These are phyloP conservation scores for Aspergillus viridinutans DNA, from an alignment of 2,329 filamentous ascomycete species.

Conservation along the genomic window DNA sequence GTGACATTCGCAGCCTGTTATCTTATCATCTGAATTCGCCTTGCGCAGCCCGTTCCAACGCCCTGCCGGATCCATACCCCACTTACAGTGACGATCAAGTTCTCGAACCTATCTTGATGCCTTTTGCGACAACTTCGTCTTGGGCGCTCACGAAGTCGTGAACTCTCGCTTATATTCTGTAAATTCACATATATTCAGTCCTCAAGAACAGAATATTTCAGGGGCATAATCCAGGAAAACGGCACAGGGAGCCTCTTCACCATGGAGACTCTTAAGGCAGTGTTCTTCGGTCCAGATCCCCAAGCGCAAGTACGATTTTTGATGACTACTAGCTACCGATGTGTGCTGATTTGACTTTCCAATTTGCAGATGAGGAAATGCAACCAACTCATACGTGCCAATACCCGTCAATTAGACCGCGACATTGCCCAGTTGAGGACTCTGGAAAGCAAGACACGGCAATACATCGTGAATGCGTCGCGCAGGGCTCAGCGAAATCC, in stretches of 20 bases:
- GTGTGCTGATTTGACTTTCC: not conserved
- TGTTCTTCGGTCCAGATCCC: conserved; percentile 90
- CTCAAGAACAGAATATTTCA: not conserved
- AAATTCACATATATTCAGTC: not conserved
- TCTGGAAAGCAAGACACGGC: conserved; percentile 79
- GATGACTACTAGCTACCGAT: not conserved
- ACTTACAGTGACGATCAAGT: not conserved
- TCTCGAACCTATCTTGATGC: not conserved
- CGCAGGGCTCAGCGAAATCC: conserved; percentile 77
- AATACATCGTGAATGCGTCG: conserved; percentile 77
- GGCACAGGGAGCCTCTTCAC: conserved; percentile 15
- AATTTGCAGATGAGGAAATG: conserved; percentile 79
- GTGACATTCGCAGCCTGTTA: not conserved
- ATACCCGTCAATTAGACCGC: conserved; percentile 90
- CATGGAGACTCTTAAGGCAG: conserved; percentile 83
- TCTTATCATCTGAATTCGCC: not conserved
- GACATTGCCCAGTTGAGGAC: conserved; percentile 76
- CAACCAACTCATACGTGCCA: conserved; percentile 80
- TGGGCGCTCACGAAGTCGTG: not conserved
- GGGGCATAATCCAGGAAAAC: not conserved
- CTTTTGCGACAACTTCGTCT: not conserved
- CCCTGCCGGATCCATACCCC: not conserved
- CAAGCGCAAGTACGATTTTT: conserved; percentile 70
- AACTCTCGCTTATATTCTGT: not conserved
- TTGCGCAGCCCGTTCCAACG: not conserved